Percentiles rank a stretch among this genome's conserved stretches.
These are phyloP conservation scores for Xerocomellus amylosporus DNA, from an alignment of 768 basidiomycete species.

Conservation along the genomic window DNA sequence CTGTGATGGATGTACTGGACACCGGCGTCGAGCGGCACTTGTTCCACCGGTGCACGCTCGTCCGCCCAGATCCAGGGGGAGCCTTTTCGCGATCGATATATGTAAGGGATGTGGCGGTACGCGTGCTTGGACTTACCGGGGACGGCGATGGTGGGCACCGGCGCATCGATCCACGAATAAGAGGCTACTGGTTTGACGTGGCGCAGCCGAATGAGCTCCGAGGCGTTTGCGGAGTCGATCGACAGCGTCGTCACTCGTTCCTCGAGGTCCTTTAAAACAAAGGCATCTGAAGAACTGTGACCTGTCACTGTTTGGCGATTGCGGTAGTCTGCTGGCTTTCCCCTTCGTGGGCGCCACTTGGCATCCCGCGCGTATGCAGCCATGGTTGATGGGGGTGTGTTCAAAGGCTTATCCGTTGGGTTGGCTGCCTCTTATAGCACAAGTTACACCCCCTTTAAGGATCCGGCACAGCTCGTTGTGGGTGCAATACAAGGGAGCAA, in stretches of 20 bases:
- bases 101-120: background rate
- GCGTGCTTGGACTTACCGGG: slow-evolving; percentile 38
- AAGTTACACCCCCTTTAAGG: background rate
- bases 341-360: slow-evolving; percentile 14
- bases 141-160: slow-evolving; percentile 48
- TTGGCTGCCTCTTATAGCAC: slow-evolving; percentile 1
- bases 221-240: slow-evolving; percentile 4
- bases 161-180: slow-evolving; percentile 50
- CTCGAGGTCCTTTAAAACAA: slow-evolving; percentile 25
- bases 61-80: slow-evolving; percentile 59
- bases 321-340: slow-evolving; percentile 9
- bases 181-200: slow-evolving; percentile 47
- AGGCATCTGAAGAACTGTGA: background rate
- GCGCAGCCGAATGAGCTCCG: slow-evolving; percentile 31
- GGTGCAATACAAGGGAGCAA: too few species aligned
- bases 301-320: background rate
- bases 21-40: slow-evolving; percentile 54
- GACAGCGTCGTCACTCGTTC: slow-evolving; percentile 18
- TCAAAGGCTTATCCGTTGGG: background rate
- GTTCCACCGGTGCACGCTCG: slow-evolving; percentile 46
- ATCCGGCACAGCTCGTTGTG: slow-evolving; percentile 12
- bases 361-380: slow-evolving; percentile 13
- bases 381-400: slow-evolving; percentile 12
- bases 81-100: slow-evolving; percentile 36
- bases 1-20: slow-evolving; percentile 56